phyloP scores from a whole-genome alignment of 306 rosid genomes.

The Vicia villosa region DNA sequence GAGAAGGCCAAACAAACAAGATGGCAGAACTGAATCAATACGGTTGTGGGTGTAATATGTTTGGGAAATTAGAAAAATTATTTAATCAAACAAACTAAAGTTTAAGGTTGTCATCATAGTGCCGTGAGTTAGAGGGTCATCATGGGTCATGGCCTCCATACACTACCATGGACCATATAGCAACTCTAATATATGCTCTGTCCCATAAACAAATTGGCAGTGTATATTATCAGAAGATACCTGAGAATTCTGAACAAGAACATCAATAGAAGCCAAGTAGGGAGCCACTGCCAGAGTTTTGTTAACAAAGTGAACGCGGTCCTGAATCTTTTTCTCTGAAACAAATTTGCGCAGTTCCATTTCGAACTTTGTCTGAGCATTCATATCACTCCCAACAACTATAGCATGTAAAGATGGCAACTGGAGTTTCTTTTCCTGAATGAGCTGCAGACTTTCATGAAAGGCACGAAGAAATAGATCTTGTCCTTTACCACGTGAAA shows the following conservation, averaged over 20 bases:
- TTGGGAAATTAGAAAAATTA: not conserved
- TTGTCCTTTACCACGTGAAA: constrained; percentile 95
- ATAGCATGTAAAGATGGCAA: constrained; percentile 87
- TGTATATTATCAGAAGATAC: constrained; percentile 43
- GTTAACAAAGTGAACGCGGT: constrained; percentile 88
- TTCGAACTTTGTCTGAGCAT: constrained; percentile 78
- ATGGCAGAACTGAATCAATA: not conserved
- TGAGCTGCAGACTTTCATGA: constrained; percentile 63
- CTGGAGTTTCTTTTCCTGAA: constrained; percentile 74
- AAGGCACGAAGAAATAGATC: constrained; percentile 92
- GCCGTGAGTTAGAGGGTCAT: not conserved
- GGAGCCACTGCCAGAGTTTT: constrained; percentile 93
- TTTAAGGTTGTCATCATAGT: not conserved
- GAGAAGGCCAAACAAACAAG: not conserved
- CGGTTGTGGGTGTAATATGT: not conserved
- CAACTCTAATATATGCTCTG: constrained; percentile 14
- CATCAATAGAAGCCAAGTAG: constrained; percentile 85
- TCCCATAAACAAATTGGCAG: constrained; percentile 27
- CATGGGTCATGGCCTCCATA: not conserved
- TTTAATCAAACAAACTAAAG: too few relatives aligned
- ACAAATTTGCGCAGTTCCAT: constrained; percentile 75
- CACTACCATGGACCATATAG: not conserved
- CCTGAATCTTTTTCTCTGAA: constrained; percentile 67
- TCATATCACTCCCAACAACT: constrained; percentile 89
- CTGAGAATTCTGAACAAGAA: constrained; percentile 99